Conservation (phyloP, 2,329 filamentous ascomycete species). For the Colletotrichum tofieldiae region DNA sequence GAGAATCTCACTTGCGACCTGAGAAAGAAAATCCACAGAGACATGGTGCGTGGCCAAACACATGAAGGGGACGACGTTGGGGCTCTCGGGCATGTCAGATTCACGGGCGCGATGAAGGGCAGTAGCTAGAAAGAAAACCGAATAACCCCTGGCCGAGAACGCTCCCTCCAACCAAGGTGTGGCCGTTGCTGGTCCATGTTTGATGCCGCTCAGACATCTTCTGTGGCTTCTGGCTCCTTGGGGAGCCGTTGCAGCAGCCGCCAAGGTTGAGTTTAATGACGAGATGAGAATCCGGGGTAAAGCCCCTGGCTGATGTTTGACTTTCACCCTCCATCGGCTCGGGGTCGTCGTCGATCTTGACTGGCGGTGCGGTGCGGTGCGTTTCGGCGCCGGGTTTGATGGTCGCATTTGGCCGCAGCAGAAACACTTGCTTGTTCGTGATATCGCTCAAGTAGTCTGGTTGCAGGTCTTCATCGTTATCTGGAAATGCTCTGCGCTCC, state of each 20-base stretch:
- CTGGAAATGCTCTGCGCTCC: not conserved
- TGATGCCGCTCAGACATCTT: constrained; percentile 22
- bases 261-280: constrained; percentile 39
- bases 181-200: not conserved
- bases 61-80: not conserved
- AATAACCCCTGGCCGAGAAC: not conserved
- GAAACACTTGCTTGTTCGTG: not conserved
- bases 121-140: not conserved
- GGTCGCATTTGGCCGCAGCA: constrained; percentile 4
- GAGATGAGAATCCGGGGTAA: constrained; percentile 44
- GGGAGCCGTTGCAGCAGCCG: constrained; percentile 25
- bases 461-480: not conserved
- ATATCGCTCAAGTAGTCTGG: not conserved
- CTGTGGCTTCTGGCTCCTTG: constrained; percentile 12
- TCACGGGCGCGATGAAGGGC: not conserved
- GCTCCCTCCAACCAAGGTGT: not conserved
- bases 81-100: constrained; percentile 9
- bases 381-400: constrained; percentile 27
- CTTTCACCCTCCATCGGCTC: constrained; percentile 36
- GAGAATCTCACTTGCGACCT: not conserved
- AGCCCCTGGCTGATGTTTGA: constrained; percentile 34
- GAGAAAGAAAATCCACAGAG: constrained; percentile 31
- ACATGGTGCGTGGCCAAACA: constrained; percentile 43
- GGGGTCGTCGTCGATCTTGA: constrained; percentile 34
- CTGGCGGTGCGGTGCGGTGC: constrained; percentile 17